phyloP scores from a whole-genome alignment of 768 basidiomycete species.

The Lyophyllum shimeji region DNA sequence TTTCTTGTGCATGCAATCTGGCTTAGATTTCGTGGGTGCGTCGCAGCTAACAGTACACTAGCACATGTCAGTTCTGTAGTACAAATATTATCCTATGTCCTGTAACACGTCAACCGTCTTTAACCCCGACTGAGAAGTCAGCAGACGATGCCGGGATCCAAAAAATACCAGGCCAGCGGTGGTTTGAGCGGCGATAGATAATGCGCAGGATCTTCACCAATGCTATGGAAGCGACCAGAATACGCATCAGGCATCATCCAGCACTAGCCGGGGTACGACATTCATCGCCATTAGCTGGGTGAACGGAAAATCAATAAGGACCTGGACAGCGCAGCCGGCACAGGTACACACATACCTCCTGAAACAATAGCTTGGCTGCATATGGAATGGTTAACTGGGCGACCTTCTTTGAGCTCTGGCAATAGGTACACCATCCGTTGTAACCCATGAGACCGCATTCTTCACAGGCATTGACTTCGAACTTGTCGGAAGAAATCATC shows the following conservation, averaged over 20 bases:
- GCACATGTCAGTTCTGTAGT: constrained; percentile 1
- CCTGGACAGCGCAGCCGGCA: neutral
- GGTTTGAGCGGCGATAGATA: constrained; percentile 8
- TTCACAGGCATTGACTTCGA: constrained; percentile 94
- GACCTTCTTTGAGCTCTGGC: constrained; percentile 97
- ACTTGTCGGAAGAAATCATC: constrained; percentile 99
- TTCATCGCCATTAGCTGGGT: constrained; percentile 96
- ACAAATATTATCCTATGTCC: neutral
- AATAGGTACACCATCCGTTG: constrained; percentile 96
- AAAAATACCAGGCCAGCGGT: neutral
- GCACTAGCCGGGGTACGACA: constrained; percentile 83
- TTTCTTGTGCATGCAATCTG: neutral
- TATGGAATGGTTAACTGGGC: constrained; percentile 95
- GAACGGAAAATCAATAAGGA: constrained; percentile 1
- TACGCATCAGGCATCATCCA: constrained; percentile 67
- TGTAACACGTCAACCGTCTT: constrained; percentile 2
- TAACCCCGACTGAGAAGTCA: constrained; percentile 10
- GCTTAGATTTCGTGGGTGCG: neutral
- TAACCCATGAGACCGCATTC: constrained; percentile 94
- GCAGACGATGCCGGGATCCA: constrained; percentile 1
- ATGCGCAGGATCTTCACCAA: neutral
- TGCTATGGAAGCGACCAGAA: neutral
- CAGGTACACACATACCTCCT: constrained; percentile 59
- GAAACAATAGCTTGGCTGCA: constrained; percentile 90
- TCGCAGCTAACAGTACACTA: constrained; percentile 1